These are phyloP conservation scores for Fusarium nematophilum DNA, from an alignment of 2,329 filamentous ascomycete genomes.

Conservation along the genomic window DNA sequence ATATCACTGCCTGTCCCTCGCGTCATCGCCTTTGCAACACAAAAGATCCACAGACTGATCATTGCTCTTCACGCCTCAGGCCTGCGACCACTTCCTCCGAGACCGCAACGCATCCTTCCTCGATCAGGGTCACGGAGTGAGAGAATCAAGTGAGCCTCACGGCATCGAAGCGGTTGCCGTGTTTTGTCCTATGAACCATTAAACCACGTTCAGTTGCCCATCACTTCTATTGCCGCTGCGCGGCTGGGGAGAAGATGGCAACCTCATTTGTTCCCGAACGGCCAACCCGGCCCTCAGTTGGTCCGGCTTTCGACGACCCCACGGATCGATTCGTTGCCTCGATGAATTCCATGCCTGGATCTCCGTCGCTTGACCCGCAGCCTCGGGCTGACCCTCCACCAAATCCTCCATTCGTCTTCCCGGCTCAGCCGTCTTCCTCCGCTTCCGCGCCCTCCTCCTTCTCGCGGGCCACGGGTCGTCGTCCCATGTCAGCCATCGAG, in stretches of 20 bases:
- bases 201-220: constrained; percentile 51
- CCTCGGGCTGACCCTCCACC: constrained; percentile 56
- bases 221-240: constrained; percentile 61
- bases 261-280: constrained; percentile 53
- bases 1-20: constrained; percentile 12
- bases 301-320: constrained; percentile 40
- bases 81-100: constrained; percentile 10
- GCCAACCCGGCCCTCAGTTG: constrained; percentile 46
- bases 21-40: constrained; percentile 4
- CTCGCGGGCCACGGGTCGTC: constrained; percentile 61
- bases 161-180: constrained; percentile 12
- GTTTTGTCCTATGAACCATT: constrained; percentile 54
- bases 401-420: constrained; percentile 75
- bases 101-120: constrained; percentile 9
- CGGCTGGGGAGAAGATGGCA: constrained; percentile 60
- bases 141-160: constrained; percentile 20
- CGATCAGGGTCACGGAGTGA: constrained; percentile 9
- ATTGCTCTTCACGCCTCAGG: constrained; percentile 31
- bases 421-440: constrained; percentile 58
- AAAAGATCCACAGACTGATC: constrained; percentile 36
- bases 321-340: constrained; percentile 40
- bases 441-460: constrained; percentile 60
- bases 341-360: constrained; percentile 30
- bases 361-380: constrained; percentile 29
- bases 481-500: constrained; percentile 66